Conservation (phyloP, 1,284 basidiomycete species). For the Moniliella sp. region DNA sequence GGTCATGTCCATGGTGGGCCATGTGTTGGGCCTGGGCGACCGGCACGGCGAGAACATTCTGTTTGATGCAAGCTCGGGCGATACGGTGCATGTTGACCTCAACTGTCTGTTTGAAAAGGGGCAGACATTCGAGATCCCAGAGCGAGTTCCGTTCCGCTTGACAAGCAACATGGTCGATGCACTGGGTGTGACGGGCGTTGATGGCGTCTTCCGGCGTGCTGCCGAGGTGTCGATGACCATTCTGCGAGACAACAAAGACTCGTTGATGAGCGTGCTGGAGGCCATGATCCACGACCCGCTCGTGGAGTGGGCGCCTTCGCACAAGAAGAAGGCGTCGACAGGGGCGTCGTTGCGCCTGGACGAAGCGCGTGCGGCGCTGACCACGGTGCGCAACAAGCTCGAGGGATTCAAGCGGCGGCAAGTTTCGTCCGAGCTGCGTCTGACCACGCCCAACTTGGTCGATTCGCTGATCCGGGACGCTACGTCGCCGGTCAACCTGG, state of each 20-base stretch:
- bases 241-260: constrained; percentile 72
- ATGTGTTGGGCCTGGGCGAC: constrained; percentile 88
- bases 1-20: constrained; percentile 97
- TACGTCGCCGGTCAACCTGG: constrained; percentile 15
- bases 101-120: constrained; percentile 92
- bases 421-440: constrained; percentile 6
- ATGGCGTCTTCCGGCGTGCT: constrained; percentile 75
- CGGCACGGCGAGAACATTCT: constrained; percentile 92
- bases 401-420: constrained; percentile 7
- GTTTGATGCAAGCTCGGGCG: constrained; percentile 67
- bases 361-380: constrained; percentile 21
- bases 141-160: constrained; percentile 80
- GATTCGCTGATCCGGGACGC: constrained; percentile 30
- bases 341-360: constrained; percentile 4
- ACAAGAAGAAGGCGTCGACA: constrained; percentile 2
- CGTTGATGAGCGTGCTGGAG: constrained; percentile 82
- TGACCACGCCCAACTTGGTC: constrained; percentile 26
- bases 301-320: constrained; percentile 67
- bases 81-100: constrained; percentile 88
- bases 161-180: constrained; percentile 87
- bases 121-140: constrained; percentile 58
- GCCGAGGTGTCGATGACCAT: constrained; percentile 77
- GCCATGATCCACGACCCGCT: constrained; percentile 94
- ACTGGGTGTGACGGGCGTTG: constrained; percentile 74
- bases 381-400: constrained; percentile 24